Base-by-base conservation (phyloP, 257 asterid genomes). In the Petunia axillaris region DNA sequence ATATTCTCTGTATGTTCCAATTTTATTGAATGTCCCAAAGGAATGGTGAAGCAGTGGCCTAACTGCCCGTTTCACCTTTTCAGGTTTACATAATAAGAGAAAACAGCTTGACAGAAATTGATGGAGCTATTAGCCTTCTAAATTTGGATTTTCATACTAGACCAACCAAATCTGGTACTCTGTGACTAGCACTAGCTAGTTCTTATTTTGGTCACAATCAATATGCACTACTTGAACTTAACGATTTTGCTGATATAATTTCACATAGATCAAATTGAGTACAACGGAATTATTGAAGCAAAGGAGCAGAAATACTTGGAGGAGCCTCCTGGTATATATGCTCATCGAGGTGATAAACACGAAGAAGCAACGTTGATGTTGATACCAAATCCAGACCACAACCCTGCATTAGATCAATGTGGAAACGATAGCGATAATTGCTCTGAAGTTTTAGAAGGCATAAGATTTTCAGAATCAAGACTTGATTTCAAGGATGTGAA, bases 41-140 rank as follows among this genome's bases (percentile, higher is more conserved):
- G 62, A 43, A 82, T 8, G 60, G 74, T 40, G 67, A 64, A 16
- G 25, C 82, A 43, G 60, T 76, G 37, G 8, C 2, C 57, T 46
- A 36, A 60, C 37, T 71, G 82, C 25, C 44, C 41, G 35, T 50
- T 25, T 11, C 58, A 66, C 76, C 11, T 77, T 71, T 25, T 53
- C 83, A 93, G 97, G 97, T 93, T 43, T 85, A 80, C 84, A 89
- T 90, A 39, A 48, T 88, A 53, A 79, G 94, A 82, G 83, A 86
- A 25, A 83, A 84, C 80, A 64, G 73, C 60, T 75, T 83, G 35
- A 64, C 89, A 59, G 91, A 93, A 80, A 84, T 89, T 64, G 93
- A 89, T 62, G 87, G 87, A 4, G 93, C 87, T 4, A 77, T 84
- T 1, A 76, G 82, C 63, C 85, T 82, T 75, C 88, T 77, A 44